These are phyloP conservation scores for Leccinum fibrillosum DNA, from an alignment of 768 basidiomycete genomes.

Conservation along the genomic window DNA sequence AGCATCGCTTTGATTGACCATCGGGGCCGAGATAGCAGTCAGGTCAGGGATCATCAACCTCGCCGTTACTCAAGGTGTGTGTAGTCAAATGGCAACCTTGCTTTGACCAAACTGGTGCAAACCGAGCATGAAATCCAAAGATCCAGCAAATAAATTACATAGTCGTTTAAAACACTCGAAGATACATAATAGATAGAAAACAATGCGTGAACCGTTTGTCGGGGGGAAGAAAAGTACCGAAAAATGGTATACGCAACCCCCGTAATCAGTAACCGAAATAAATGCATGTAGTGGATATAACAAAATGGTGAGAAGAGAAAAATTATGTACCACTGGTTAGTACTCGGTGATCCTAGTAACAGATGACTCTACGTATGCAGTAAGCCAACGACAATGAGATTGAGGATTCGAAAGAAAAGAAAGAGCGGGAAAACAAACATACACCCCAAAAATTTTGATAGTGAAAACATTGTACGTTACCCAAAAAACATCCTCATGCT, in stretches of 20 bases:
- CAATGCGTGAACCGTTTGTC: neutral
- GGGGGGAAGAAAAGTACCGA: neutral
- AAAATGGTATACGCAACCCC: slow-evolving; percentile 21
- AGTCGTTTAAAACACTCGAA: slow-evolving; percentile 6
- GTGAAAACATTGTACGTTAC: slow-evolving; percentile 12
- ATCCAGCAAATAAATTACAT: slow-evolving; percentile 14
- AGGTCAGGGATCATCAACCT: slow-evolving; percentile 24
- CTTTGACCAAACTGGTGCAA: neutral
- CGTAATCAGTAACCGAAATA: slow-evolving; percentile 8
- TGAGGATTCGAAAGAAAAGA: neutral
- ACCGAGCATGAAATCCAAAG: neutral
- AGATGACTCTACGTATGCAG: slow-evolving; percentile 9
- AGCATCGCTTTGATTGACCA: slow-evolving; percentile 79
- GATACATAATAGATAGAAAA: slow-evolving; percentile 17
- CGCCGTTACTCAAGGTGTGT: neutral
- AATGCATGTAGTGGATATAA: slow-evolving; percentile 25
- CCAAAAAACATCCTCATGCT: slow-evolving; percentile 12
- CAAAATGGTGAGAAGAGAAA: slow-evolving; percentile 1
- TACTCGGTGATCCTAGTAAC: slow-evolving; percentile 5
- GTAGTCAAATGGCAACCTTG: neutral
- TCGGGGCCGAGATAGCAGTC: slow-evolving; percentile 59
- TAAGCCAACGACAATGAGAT: slow-evolving; percentile 5
- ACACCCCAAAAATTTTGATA: slow-evolving; percentile 3
- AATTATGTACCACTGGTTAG: slow-evolving; percentile 4
- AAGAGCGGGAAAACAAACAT: slow-evolving; percentile 1